Evolutionary conservation across 73 alveolate genomes (phyloP).

Genomic region (Symbiodinium natans): DNA sequence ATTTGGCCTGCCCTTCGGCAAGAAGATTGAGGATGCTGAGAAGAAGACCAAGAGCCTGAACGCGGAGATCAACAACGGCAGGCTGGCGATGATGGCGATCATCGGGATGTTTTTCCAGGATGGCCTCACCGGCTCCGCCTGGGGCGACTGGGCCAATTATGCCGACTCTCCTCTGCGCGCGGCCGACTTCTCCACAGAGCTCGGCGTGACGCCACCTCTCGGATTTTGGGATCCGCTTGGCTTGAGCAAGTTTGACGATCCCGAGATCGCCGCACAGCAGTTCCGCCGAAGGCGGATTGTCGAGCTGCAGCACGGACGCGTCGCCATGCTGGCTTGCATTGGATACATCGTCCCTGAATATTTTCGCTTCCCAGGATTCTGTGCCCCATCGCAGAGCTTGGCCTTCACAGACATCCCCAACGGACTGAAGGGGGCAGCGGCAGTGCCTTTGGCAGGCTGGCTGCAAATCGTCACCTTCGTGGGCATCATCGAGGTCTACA

Average conservation of each 20-base stretch:
- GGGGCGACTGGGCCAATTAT: background rate
- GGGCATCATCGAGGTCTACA: slow-evolving; percentile 25
- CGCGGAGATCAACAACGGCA: slow-evolving; percentile 67
- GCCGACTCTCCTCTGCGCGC: background rate
- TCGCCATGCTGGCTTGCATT: background rate
- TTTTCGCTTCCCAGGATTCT: slow-evolving; percentile 22
- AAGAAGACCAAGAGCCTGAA: slow-evolving; percentile 1
- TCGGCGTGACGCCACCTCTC: slow-evolving; percentile 59
- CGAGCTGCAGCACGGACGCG: slow-evolving; percentile 22
- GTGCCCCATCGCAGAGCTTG: slow-evolving; percentile 10
- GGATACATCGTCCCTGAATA: slow-evolving; percentile 64
- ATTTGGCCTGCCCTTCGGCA: slow-evolving; percentile 61
- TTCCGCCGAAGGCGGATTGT: background rate
- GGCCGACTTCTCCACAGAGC: background rate
- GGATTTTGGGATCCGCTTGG: slow-evolving; percentile 72
- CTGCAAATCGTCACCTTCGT: background rate
- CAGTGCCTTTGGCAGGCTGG: background rate
- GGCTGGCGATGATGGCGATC: slow-evolving; percentile 88
- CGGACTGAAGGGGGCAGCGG: slow-evolving; percentile 30
- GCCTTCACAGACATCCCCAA: slow-evolving; percentile 47
- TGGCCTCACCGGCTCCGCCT: background rate
- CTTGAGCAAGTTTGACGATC: slow-evolving; percentile 55
- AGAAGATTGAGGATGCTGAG: slow-evolving; percentile 39
- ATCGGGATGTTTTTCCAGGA: slow-evolving; percentile 42
- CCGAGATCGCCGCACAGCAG: slow-evolving; percentile 1